Evolutionary conservation across 2,329 filamentous ascomycete species (phyloP).

Genomic region (Bipolaris bicolor): DNA sequence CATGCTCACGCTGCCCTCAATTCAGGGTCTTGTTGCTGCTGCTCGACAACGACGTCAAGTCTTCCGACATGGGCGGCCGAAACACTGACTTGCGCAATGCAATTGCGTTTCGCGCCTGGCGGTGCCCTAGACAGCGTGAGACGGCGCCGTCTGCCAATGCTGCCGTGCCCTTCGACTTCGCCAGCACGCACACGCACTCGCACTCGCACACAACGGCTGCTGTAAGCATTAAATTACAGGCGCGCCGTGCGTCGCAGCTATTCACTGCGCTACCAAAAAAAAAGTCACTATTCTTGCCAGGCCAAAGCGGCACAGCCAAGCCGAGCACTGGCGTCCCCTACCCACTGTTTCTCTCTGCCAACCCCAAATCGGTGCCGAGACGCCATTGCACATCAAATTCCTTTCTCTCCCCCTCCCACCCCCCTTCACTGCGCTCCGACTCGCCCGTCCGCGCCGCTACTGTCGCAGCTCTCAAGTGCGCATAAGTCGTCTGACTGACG

Average conservation of each 20-base stretch:
- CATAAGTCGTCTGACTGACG: conserved; percentile 19
- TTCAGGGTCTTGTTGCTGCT: conserved; percentile 13
- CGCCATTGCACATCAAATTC: conserved; percentile 32
- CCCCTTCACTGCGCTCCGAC: conserved; percentile 5
- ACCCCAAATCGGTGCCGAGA: conserved; percentile 16
- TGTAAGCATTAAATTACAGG: neutral
- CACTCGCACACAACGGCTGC: too few species aligned
- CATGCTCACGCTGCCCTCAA: neutral
- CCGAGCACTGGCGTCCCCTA: conserved; percentile 21
- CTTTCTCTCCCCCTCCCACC: conserved; percentile 20
- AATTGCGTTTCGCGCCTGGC: conserved; percentile 9
- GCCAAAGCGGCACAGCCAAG: conserved; percentile 13
- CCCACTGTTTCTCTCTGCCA: conserved; percentile 16
- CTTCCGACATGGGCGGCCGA: conserved; percentile 3
- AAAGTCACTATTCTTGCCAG: neutral
- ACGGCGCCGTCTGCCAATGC: conserved; percentile 13
- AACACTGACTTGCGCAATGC: neutral
- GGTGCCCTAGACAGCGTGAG: conserved; percentile 8
- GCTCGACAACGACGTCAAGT: neutral
- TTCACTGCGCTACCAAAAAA: neutral
- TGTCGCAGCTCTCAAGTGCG: conserved; percentile 21
- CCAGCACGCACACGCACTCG: neutral
- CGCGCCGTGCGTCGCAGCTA: neutral
- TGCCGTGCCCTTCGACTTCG: neutral
- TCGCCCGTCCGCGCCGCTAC: conserved; percentile 21